These are phyloP conservation scores for Blastobotrys mokoenaii DNA, from an alignment of 805 yeast species.

Conservation along the genomic window DNA sequence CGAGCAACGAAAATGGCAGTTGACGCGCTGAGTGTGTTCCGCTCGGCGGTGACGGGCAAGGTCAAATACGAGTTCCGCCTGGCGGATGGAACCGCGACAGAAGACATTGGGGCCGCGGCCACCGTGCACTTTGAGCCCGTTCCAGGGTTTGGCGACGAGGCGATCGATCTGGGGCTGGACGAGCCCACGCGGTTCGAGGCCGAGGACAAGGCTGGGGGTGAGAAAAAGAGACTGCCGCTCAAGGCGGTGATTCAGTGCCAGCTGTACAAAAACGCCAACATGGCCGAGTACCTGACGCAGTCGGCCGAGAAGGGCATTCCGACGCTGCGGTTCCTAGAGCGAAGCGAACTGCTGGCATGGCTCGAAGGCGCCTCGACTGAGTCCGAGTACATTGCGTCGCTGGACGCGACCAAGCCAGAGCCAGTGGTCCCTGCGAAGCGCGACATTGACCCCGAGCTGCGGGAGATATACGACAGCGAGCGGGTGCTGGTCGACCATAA, in stretches of 20 bases:
- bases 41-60: conserved; percentile 25
- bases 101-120: conserved; percentile 33
- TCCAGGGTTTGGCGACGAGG: conserved; percentile 13
- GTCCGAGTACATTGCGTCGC: conserved; percentile 41
- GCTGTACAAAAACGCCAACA: conserved; percentile 61
- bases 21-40: conserved; percentile 27
- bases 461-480: conserved; percentile 39
- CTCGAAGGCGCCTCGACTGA: conserved; percentile 58
- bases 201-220: conserved; percentile 5
- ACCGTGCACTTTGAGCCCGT: conserved; percentile 24
- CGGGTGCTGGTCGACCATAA: conserved; percentile 35
- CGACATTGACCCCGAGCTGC: conserved; percentile 43
- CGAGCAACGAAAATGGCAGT: neutral
- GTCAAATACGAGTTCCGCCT: conserved; percentile 20
- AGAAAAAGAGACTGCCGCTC: conserved; percentile 29
- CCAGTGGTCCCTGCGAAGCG: conserved; percentile 19
- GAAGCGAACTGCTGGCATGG: conserved; percentile 79
- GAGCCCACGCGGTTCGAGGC: conserved; percentile 43
- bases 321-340: conserved; percentile 73
- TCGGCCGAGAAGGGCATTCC: conserved; percentile 57
- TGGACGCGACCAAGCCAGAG: conserved; percentile 9
- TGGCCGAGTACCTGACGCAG: conserved; percentile 72
- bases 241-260: conserved; percentile 69
- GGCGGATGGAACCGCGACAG: conserved; percentile 21
- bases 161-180: conserved; percentile 31